A percentile compares a stretch with the other conserved stretches of the same genome.
phyloP scores from a whole-genome alignment of 2,329 filamentous ascomycete species.

The Colletotrichum nymphaeae region DNA sequence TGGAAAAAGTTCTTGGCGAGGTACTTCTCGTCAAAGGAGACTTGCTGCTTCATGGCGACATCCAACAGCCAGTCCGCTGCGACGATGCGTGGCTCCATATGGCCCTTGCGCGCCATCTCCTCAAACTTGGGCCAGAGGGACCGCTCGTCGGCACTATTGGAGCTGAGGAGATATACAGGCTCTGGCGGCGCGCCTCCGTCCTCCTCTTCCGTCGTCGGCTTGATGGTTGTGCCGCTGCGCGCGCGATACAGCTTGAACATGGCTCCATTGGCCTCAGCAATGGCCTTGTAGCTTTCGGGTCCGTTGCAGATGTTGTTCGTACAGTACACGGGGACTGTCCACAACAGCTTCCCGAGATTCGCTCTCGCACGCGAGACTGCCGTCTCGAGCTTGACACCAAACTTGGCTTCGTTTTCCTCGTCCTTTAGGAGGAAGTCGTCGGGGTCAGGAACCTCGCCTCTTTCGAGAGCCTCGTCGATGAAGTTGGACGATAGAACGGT shows the following conservation, averaged over 20 bases:
- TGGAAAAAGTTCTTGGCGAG: slow-evolving; percentile 59
- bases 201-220: slow-evolving; percentile 70
- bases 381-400: slow-evolving; percentile 75
- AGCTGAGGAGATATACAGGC: slow-evolving; percentile 86
- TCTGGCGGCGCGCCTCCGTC: slow-evolving; percentile 72
- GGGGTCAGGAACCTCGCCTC: slow-evolving; percentile 72
- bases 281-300: slow-evolving; percentile 84
- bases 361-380: slow-evolving; percentile 77
- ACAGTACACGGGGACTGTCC: slow-evolving; percentile 84
- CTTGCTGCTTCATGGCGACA: slow-evolving; percentile 87
- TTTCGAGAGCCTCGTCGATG: slow-evolving; percentile 80
- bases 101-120: slow-evolving; percentile 80
- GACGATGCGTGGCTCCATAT: slow-evolving; percentile 85
- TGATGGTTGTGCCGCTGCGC: slow-evolving; percentile 75
- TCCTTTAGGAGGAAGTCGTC: slow-evolving; percentile 78
- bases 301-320: slow-evolving; percentile 84
- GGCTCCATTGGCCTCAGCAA: slow-evolving; percentile 90
- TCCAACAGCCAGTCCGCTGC: slow-evolving; percentile 90
- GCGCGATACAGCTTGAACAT: slow-evolving; percentile 82
- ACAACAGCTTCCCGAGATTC: slow-evolving; percentile 82
- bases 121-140: slow-evolving; percentile 84
- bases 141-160: slow-evolving; percentile 73
- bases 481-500: slow-evolving; percentile 82
- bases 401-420: slow-evolving; percentile 76
- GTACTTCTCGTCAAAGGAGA: slow-evolving; percentile 75